These are phyloP conservation scores for Cytospora chrysosperma DNA, from an alignment of 2,329 filamentous ascomycete species.

Conservation along the genomic window DNA sequence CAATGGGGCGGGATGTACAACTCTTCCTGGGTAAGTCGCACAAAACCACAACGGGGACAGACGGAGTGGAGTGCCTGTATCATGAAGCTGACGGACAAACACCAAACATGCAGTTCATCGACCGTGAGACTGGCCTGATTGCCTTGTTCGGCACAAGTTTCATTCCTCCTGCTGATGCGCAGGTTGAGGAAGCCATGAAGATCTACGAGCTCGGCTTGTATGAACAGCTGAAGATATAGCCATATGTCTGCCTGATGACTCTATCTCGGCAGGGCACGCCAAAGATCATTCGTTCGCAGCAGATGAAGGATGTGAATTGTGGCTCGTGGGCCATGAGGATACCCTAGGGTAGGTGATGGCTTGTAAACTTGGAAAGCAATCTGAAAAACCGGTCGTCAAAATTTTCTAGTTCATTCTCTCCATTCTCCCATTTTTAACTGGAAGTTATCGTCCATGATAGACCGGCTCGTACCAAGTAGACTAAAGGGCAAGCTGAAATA, in stretches of 20 bases:
- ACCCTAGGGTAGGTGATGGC: no score
- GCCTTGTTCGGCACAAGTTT: constrained; percentile 40
- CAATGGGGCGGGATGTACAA: constrained; percentile 47
- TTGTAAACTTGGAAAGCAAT: constrained; percentile 16
- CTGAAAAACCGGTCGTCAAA: constrained; percentile 4
- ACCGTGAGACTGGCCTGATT: constrained; percentile 39
- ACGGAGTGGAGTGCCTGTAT: background rate
- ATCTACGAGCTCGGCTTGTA: constrained; percentile 3
- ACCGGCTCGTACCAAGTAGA: background rate
- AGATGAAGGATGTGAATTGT: background rate
- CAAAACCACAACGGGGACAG: background rate
- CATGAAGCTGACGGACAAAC: background rate
- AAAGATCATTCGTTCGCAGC: background rate
- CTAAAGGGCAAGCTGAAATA: constrained; percentile 5
- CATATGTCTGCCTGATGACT: background rate
- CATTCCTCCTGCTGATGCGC: constrained; percentile 28
- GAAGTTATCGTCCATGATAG: background rate
- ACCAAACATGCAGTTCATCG: constrained; percentile 31
- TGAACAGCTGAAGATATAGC: background rate
- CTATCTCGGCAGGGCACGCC: background rate
- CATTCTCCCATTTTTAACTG: background rate
- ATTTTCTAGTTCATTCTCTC: background rate
- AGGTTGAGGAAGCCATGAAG: constrained; percentile 1
- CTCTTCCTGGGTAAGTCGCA: constrained; percentile 41
- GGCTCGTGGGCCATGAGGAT: background rate